Percentiles rank a stretch among this genome's conserved stretches.
Evolutionary conservation across 2,329 filamentous ascomycete species (phyloP).

Genomic region (Nemania sp.): DNA sequence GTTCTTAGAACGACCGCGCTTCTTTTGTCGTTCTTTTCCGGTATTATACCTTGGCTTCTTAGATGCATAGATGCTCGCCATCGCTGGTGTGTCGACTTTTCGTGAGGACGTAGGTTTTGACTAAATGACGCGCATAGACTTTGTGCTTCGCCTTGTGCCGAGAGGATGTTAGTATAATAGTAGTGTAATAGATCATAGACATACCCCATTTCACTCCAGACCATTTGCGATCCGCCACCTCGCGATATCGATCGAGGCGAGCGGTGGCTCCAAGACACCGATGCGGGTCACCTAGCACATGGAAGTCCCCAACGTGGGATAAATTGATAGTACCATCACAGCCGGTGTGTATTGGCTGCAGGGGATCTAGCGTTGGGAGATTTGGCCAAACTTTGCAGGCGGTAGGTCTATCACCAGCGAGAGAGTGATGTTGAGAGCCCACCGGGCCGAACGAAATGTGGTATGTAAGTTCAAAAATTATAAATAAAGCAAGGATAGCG

Average conservation of each 20-base stretch:
- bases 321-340: background rate
- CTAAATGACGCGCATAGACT: background rate
- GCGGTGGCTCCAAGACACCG: background rate
- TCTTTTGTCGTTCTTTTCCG: background rate
- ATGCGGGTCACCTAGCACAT: background rate
- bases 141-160: background rate
- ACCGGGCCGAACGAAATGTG: background rate
- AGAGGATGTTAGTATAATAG: background rate
- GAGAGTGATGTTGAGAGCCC: background rate
- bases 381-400: background rate
- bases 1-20: background rate
- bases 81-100: background rate
- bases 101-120: background rate
- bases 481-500: background rate
- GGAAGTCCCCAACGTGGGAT: background rate
- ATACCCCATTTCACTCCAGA: background rate
- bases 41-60: background rate
- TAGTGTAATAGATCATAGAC: background rate
- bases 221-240: background rate
- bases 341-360: background rate
- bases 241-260: background rate
- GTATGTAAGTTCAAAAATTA: constrained; percentile 2
- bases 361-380: background rate
- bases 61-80: background rate
- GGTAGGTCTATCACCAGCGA: background rate